A percentile compares a stretch with the other conserved stretches of the same genome.
These are phyloP conservation scores for Funneliformis mosseae DNA, from an alignment of 192 early-diverging fungal species.

Conservation along the genomic window DNA sequence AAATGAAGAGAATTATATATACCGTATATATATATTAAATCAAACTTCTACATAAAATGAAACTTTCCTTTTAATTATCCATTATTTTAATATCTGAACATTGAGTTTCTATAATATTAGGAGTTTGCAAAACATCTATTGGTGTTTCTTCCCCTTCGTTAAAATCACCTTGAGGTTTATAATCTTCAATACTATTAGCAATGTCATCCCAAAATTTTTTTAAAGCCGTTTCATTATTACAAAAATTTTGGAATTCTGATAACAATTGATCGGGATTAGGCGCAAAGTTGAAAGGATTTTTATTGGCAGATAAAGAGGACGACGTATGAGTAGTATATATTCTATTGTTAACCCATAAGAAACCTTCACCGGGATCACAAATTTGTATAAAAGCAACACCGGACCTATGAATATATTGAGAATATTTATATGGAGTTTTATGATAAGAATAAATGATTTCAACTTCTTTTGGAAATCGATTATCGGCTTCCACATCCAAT, in stretches of 20 bases:
- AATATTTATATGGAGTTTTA: slow-evolving; percentile 68
- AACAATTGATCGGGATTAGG: slow-evolving; percentile 63
- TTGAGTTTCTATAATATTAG: too few species aligned
- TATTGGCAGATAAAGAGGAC: slow-evolving; percentile 32
- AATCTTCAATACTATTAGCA: slow-evolving; percentile 24
- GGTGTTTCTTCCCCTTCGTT: too few species aligned
- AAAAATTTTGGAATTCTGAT: slow-evolving; percentile 62
- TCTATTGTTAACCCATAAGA: slow-evolving; percentile 89
- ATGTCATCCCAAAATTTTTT: slow-evolving; percentile 67
- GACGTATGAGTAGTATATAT: slow-evolving; percentile 59
- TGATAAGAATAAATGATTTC: slow-evolving; percentile 63
- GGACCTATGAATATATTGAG: slow-evolving; percentile 89
- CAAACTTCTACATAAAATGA: too few species aligned
- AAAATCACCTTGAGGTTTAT: background rate
- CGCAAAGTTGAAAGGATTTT: slow-evolving; percentile 35
- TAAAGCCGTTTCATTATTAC: slow-evolving; percentile 58
- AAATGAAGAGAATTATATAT: too few species aligned
- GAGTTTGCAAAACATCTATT: too few species aligned
- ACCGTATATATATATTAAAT: too few species aligned
- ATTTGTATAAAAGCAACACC: slow-evolving; percentile 95
- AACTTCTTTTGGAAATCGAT: slow-evolving; percentile 61
- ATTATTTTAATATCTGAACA: too few species aligned
- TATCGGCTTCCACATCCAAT: slow-evolving; percentile 91
- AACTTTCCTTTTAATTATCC: too few species aligned
- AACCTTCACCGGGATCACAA: slow-evolving; percentile 67